phyloP scores from a whole-genome alignment of 495 filamentous ascomycete species.

The Acidomyces sp. region DNA sequence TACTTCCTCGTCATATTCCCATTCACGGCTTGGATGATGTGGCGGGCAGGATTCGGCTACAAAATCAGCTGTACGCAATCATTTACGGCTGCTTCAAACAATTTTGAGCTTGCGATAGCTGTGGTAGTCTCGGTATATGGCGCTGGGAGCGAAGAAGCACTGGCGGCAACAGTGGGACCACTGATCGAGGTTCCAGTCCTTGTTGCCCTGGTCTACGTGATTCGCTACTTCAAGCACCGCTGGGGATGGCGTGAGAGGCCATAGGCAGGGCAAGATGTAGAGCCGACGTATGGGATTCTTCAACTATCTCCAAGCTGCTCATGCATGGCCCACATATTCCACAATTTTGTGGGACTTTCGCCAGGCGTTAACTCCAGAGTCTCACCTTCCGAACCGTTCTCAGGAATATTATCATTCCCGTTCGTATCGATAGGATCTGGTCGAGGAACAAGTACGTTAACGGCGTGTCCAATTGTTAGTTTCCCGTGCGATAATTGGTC shows the following conservation, averaged over 20 bases:
- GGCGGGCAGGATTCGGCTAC: slow-evolving; percentile 57
- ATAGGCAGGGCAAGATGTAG: background rate
- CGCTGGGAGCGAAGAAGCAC: slow-evolving; percentile 63
- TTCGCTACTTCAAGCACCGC: slow-evolving; percentile 44
- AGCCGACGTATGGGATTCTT: background rate
- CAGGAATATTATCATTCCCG: background rate
- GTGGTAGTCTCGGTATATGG: slow-evolving; percentile 81
- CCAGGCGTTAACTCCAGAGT: background rate
- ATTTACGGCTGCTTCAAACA: slow-evolving; percentile 91
- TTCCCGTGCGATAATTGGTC: background rate
- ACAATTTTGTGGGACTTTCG: slow-evolving; percentile 16
- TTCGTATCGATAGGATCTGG: slow-evolving; percentile 4
- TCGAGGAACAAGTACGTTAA: slow-evolving; percentile 6
- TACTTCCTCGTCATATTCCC: slow-evolving; percentile 30
- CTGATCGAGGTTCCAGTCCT: slow-evolving; percentile 85
- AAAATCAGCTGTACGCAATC: slow-evolving; percentile 62
- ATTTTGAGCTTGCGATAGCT: slow-evolving; percentile 88
- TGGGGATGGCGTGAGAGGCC: slow-evolving; percentile 38
- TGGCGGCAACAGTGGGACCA: slow-evolving; percentile 83
- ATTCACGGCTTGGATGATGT: slow-evolving; percentile 23
- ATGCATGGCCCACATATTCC: slow-evolving; percentile 13
- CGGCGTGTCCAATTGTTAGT: slow-evolving; percentile 9
- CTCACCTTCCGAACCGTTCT: background rate
- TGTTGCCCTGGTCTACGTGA: slow-evolving; percentile 65
- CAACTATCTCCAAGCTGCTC: background rate